phyloP scores from a whole-genome alignment of 805 yeast species.

The Candida mattraensis region DNA sequence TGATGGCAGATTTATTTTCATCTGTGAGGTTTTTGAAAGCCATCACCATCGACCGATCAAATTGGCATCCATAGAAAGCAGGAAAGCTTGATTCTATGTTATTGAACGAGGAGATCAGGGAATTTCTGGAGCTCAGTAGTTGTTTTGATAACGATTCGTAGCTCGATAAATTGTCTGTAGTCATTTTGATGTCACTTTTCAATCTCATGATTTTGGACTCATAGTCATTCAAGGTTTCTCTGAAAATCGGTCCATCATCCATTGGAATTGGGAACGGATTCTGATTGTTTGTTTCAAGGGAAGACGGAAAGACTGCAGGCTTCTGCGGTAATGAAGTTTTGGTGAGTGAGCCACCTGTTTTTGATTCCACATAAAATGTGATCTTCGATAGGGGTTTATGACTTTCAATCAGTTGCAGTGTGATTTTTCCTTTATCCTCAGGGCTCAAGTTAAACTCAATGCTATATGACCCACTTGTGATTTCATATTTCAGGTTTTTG shows the following conservation, averaged over 20 bases:
- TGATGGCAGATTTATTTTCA: constrained; percentile 18
- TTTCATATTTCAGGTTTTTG: constrained; percentile 4
- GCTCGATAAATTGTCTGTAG: constrained; percentile 15
- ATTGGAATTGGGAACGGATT: constrained; percentile 31
- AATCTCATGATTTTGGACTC: constrained; percentile 27
- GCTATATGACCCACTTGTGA: not conserved
- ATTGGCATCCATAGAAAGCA: constrained; percentile 15
- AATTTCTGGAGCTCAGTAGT: constrained; percentile 13
- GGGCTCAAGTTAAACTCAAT: constrained; percentile 4
- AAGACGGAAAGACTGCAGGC: not conserved
- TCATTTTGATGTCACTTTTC: constrained; percentile 16
- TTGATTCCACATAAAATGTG: constrained; percentile 7
- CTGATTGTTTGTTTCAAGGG: not conserved
- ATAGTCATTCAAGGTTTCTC: constrained; percentile 29
- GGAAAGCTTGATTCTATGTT: constrained; percentile 14
- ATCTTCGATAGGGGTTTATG: constrained; percentile 7
- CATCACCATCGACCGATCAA: constrained; percentile 12
- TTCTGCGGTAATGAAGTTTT: not conserved
- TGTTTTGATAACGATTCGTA: constrained; percentile 24
- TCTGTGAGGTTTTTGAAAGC: constrained; percentile 18
- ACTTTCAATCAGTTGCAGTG: constrained; percentile 9
- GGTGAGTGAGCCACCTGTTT: too few relatives aligned
- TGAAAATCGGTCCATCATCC: constrained; percentile 39
- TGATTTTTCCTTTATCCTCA: constrained; percentile 9
- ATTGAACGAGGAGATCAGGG: constrained; percentile 13